phyloP scores from a whole-genome alignment of 2,329 filamentous ascomycete genomes.

The Monosporascus sp. region DNA sequence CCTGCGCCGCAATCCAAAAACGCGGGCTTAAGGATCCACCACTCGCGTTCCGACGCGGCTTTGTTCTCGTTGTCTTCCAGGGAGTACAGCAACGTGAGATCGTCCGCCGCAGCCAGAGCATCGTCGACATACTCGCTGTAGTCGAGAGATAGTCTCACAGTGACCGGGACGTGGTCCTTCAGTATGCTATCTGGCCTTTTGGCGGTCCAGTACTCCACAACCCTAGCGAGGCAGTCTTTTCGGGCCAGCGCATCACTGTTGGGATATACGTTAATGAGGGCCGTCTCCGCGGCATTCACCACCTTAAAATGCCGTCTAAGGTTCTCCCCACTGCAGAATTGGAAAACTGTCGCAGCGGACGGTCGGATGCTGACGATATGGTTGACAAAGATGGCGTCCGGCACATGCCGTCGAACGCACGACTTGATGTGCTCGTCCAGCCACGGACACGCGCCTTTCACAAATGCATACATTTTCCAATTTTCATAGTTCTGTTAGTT shows the following conservation, averaged over 20 bases:
- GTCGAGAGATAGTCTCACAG: constrained; percentile 31
- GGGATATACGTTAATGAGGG: constrained; percentile 34
- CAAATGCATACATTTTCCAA: constrained; percentile 20
- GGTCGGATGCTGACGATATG: constrained; percentile 23
- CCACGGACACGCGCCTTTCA: constrained; percentile 24
- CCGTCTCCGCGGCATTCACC: constrained; percentile 23
- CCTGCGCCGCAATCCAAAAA: constrained; percentile 35
- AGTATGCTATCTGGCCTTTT: constrained; percentile 30
- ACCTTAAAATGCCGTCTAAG: constrained; percentile 29
- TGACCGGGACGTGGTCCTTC: constrained; percentile 25
- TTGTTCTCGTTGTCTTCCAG: constrained; percentile 30
- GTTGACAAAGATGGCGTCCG: constrained; percentile 24
- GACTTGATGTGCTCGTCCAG: constrained; percentile 26
- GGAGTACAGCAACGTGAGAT: constrained; percentile 29
- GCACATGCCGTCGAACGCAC: constrained; percentile 25
- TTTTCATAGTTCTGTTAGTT: background rate
- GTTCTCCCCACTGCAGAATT: constrained; percentile 31
- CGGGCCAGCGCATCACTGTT: constrained; percentile 34
- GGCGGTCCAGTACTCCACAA: constrained; percentile 32
- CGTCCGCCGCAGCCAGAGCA: constrained; percentile 30
- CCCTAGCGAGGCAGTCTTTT: constrained; percentile 31
- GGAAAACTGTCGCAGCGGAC: constrained; percentile 19
- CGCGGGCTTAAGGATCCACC: constrained; percentile 37
- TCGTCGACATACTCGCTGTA: constrained; percentile 36
- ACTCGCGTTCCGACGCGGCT: constrained; percentile 24